These are phyloP conservation scores for Eutypella sp. DNA, from an alignment of 2,329 filamentous ascomycete genomes.

Conservation along the genomic window DNA sequence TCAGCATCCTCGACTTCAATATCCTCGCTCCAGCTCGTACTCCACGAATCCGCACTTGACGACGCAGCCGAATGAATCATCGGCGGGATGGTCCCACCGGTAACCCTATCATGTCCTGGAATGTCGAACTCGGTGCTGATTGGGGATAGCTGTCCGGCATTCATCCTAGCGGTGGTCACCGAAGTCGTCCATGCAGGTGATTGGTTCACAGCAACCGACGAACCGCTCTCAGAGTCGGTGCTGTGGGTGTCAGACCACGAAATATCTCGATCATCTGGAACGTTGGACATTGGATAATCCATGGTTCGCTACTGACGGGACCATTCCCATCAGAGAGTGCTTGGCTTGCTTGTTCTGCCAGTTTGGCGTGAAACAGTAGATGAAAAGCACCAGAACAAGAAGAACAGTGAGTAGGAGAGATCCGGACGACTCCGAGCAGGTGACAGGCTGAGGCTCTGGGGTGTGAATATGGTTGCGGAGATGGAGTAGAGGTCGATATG, in stretches of 20 bases:
- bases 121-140: conserved; percentile 47
- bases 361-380: conserved; percentile 1
- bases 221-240: conserved; percentile 39
- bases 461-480: no score
- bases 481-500: no score
- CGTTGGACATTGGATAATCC: conserved; percentile 39
- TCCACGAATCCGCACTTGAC: conserved; percentile 42
- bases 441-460: no score
- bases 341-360: conserved; percentile 6
- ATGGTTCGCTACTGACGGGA: conserved; percentile 41
- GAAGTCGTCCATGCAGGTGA: conserved; percentile 32
- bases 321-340: conserved; percentile 24
- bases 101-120: conserved; percentile 24
- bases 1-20: conserved; percentile 31
- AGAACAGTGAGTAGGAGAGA: conserved; percentile 7
- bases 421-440: no score
- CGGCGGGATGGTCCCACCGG: conserved; percentile 35
- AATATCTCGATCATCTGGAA: conserved; percentile 37
- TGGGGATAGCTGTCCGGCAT: conserved; percentile 47
- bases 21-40: conserved; percentile 32
- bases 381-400: conserved; percentile 6
- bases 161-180: conserved; percentile 27
- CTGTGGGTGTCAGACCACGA: conserved; percentile 42
- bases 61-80: conserved; percentile 43
- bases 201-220: conserved; percentile 28